Evolutionary conservation across 2,329 filamentous ascomycete species (phyloP).

Genomic region (Fusarium clavum): DNA sequence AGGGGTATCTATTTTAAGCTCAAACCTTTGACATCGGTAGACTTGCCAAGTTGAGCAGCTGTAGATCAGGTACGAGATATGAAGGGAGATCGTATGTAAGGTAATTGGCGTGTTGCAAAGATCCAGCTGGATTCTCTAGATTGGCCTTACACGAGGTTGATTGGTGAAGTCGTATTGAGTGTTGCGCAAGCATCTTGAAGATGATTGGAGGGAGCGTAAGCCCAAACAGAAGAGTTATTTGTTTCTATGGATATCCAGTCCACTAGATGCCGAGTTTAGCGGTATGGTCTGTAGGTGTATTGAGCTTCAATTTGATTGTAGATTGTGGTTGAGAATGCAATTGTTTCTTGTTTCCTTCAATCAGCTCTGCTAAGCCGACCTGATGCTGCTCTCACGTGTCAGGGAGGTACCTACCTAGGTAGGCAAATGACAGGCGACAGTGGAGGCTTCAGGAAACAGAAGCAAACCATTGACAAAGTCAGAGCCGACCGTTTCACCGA

Average conservation of each 20-base stretch:
- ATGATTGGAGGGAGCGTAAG: constrained; percentile 19
- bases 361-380: background rate
- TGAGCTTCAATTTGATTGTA: background rate
- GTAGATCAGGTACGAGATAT: constrained; percentile 28
- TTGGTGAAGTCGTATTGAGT: constrained; percentile 22
- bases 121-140: background rate
- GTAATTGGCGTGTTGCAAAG: background rate
- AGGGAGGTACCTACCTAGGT: background rate
- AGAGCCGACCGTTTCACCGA: constrained; percentile 28
- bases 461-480: constrained; percentile 12
- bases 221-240: background rate
- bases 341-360: background rate
- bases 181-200: constrained; percentile 16
- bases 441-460: constrained; percentile 6
- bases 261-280: background rate
- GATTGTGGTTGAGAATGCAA: background rate
- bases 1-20: constrained; percentile 36
- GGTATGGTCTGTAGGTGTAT: background rate
- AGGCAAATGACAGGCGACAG: background rate
- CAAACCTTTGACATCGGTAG: background rate
- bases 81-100: background rate
- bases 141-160: constrained; percentile 15
- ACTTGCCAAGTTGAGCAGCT: background rate
- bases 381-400: constrained; percentile 40
- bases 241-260: background rate